Percentiles rank a stretch among this genome's conserved stretches.
phyloP scores from a whole-genome alignment of 495 filamentous ascomycete genomes.

The Cercophora scortea region DNA sequence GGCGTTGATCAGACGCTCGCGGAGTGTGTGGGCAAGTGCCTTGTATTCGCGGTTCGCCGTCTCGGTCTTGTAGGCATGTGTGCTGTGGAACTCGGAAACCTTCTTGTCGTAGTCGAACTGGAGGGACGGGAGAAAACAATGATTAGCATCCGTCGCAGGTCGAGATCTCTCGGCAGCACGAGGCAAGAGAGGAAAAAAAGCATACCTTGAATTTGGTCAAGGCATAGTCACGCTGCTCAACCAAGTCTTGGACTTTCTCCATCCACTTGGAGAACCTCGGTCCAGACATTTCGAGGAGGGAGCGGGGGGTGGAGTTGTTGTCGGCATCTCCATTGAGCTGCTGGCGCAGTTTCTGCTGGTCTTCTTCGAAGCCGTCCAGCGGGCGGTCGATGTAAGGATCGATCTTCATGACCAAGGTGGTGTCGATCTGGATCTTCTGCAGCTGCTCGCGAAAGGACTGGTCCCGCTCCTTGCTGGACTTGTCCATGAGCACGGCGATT shows the following conservation, averaged over 20 bases:
- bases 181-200: slow-evolving; percentile 1
- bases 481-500: slow-evolving; percentile 60
- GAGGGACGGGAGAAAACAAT: slow-evolving; percentile 6
- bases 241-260: slow-evolving; percentile 71
- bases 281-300: slow-evolving; percentile 60
- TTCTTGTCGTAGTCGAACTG: slow-evolving; percentile 51
- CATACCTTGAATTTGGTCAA: slow-evolving; percentile 70
- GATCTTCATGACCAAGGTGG: slow-evolving; percentile 74
- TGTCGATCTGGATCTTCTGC: slow-evolving; percentile 80
- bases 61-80: slow-evolving; percentile 54
- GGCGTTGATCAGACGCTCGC: slow-evolving; percentile 72
- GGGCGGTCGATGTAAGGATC: slow-evolving; percentile 68
- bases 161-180: not conserved
- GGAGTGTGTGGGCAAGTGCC: slow-evolving; percentile 66
- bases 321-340: slow-evolving; percentile 47
- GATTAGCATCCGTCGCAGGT: too few species aligned
- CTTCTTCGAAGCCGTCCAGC: slow-evolving; percentile 63
- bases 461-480: slow-evolving; percentile 75
- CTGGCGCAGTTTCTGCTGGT: slow-evolving; percentile 55
- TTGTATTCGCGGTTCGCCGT: slow-evolving; percentile 77
- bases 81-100: slow-evolving; percentile 41
- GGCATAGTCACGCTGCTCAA: slow-evolving; percentile 75
- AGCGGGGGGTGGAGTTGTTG: slow-evolving; percentile 30
- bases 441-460: slow-evolving; percentile 82
- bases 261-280: slow-evolving; percentile 74